These are phyloP conservation scores for Starmerella powellii DNA, from an alignment of 805 yeast genomes.

Conservation along the genomic window DNA sequence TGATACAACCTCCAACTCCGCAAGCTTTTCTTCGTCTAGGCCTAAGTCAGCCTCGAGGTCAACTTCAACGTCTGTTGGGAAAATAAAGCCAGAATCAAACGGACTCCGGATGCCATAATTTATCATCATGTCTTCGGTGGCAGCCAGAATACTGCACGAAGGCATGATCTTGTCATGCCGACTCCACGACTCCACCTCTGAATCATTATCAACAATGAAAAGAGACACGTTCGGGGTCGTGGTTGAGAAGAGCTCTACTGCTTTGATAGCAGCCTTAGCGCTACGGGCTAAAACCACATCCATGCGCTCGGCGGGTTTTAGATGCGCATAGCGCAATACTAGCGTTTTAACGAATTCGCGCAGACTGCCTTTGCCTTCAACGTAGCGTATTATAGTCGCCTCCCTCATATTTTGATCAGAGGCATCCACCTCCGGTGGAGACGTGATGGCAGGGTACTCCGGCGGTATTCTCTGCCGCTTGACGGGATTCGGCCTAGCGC, in stretches of 20 bases:
- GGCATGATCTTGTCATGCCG: neutral
- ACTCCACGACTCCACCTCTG: neutral
- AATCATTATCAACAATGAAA: neutral
- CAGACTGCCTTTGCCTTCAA: neutral
- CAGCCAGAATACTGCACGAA: neutral
- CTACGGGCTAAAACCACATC: conserved; percentile 1
- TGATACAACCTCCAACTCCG: conserved; percentile 6
- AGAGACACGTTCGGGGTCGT: conserved; percentile 8
- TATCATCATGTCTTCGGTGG: neutral
- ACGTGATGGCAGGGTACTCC: neutral
- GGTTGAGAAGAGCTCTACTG: conserved; percentile 2
- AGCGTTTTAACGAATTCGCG: neutral
- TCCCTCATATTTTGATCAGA: neutral
- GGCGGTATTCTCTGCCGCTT: too few species aligned
- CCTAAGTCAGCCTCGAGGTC: conserved; percentile 11
- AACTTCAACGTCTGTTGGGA: conserved; percentile 6
- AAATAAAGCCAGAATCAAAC: conserved; percentile 9
- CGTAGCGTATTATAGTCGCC: neutral
- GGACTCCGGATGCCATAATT: conserved; percentile 7
- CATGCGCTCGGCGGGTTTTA: neutral
- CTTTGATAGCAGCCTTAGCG: neutral
- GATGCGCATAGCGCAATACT: conserved; percentile 5
- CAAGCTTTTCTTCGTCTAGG: conserved; percentile 1
- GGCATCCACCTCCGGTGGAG: neutral
- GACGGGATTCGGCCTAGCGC: too few species aligned